These are phyloP conservation scores for Luffa aegyptiaca DNA, from an alignment of 306 rosid species.

Conservation along the genomic window DNA sequence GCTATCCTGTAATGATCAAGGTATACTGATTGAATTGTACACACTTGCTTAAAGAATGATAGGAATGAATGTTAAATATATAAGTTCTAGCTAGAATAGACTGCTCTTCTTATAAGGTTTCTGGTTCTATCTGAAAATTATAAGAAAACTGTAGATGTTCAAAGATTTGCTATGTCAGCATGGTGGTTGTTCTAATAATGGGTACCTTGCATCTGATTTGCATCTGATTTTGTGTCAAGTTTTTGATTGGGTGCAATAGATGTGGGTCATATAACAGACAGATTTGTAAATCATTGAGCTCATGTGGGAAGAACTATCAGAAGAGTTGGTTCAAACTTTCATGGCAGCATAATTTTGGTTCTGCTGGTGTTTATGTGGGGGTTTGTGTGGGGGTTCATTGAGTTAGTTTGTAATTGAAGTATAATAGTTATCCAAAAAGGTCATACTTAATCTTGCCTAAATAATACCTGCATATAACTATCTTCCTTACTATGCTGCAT, in stretches of 20 bases:
- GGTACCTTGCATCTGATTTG: background rate
- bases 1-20: constrained; percentile 98
- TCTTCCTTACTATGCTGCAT: background rate
- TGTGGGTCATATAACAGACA: background rate
- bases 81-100: background rate
- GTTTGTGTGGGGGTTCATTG: background rate
- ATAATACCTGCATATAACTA: background rate
- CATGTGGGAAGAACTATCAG: background rate
- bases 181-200: background rate
- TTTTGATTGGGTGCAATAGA: background rate
- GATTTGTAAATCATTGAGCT: background rate
- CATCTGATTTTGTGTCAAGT: background rate
- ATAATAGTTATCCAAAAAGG: background rate
- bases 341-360: background rate
- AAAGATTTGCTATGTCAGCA: background rate
- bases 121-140: background rate
- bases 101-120: background rate
- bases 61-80: background rate
- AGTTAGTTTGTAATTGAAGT: background rate
- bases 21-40: constrained; percentile 18
- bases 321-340: background rate
- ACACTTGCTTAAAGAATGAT: background rate
- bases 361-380: background rate
- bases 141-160: background rate
- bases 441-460: background rate